These are phyloP conservation scores for Metschnikowia picachoensis DNA, from an alignment of 805 yeast genomes.

Conservation along the genomic window DNA sequence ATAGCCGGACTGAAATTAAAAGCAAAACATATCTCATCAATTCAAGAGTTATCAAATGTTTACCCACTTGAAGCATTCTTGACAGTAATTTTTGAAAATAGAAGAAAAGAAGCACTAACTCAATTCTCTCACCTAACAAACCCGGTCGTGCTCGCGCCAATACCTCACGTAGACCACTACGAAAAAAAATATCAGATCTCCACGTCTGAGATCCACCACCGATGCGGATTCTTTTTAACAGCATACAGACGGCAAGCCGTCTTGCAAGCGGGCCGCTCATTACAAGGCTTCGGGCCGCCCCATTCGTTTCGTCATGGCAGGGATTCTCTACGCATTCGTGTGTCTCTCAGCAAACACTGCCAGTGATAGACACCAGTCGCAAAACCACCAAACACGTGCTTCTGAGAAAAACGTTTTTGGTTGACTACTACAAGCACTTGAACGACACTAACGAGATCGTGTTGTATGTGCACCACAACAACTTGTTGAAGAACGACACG, in stretches of 20 bases:
- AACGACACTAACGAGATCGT: slow-evolving; percentile 67
- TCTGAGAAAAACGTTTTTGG: slow-evolving; percentile 81
- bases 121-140: neutral
- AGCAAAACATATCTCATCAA: no score
- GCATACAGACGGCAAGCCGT: slow-evolving; percentile 1
- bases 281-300: neutral
- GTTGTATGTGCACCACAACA: slow-evolving; percentile 81
- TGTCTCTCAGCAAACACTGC: neutral
- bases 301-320: neutral
- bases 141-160: slow-evolving; percentile 9
- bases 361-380: slow-evolving; percentile 20
- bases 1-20: no score
- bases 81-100: neutral
- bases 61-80: no score
- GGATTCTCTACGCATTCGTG: slow-evolving; percentile 3
- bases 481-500: slow-evolving; percentile 67
- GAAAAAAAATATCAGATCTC: neutral
- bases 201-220: neutral
- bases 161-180: neutral
- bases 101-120: neutral
- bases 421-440: slow-evolving; percentile 73
- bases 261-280: neutral
- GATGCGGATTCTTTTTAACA: slow-evolving; percentile 3
- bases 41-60: no score
- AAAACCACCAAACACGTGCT: slow-evolving; percentile 57